Base-by-base conservation (phyloP, 257 asterid species). In the Solanum arcanum region DNA sequence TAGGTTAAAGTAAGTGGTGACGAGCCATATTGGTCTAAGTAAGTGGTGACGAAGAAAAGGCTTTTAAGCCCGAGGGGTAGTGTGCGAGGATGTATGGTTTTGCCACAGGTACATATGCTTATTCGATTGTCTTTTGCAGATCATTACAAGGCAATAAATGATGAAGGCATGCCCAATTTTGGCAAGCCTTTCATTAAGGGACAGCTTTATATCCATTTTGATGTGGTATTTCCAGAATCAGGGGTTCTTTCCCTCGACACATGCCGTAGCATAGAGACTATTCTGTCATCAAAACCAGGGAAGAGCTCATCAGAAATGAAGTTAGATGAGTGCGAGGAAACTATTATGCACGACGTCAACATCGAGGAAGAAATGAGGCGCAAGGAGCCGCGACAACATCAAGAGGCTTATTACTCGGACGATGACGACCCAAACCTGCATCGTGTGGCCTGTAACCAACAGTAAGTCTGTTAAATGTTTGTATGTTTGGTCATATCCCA, bases 121-220 rank as follows among this genome's bases (percentile, higher is more conserved):
- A 47, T 47, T n/a, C 44, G 2, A 39, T 47, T 80, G 42, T 27
- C 41, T 62, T 84, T 80, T 89, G 83, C 88, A 89, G 92, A 89
- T 88, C 90, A 89, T 31, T 84, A 74, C 89, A 91, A 89, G 91
- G 91, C 93, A 56, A 89, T 91, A 84, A 86, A 87, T 75, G 91
- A 88, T 15, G 93, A 91, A 68, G 93, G 92, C 29, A 91, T 91
- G 92, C 91, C 91, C 35, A 85, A 80, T 12, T 86, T 86, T 56
- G 86, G 86, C 35, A 89, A 88, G 90, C 88, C 87, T 18, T 89
- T 91, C 88, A 89, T 89, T 75, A 88, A 87, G 86, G 92, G 92
- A n/a, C 64, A 83, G 44, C 87, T 91, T n/a, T 87, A 86, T 31
- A 91, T 91, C 81, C 91, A 91, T 86, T 91, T 89, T 73, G 86